Evolutionary conservation across 1,284 basidiomycete species (phyloP), one percentile per base, ranked within the genome.

Genomic region (Moniliophthora roreri): DNA sequence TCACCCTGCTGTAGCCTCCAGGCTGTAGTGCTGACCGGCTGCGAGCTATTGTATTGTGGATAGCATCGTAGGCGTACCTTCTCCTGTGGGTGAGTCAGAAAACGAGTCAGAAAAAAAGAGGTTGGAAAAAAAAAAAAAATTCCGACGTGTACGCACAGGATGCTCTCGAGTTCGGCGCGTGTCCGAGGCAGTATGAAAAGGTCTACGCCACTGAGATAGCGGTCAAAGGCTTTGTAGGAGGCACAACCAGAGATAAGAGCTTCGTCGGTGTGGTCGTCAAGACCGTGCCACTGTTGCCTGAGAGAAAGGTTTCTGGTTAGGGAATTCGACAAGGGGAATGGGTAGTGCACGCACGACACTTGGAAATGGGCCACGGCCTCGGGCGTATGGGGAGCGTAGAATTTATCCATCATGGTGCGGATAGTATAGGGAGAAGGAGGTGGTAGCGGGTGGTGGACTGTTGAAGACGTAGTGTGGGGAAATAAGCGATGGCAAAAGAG

Each of bases 11-110:
- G 63, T 91, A 91, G 35, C 88, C 88, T 26, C 88, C 88, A 3
- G 78, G 74, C 58, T 84, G 77, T 9, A 91, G 71, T 20, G 82
- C 71, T 24, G 79, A 79, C 40, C 86, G 82, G 57, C 85, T 84
- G 54, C 77, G 77, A 7, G 89, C 75, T 62, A 91, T 89, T 4
- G 80, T 80, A 65, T 91, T 91, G 66, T 91, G 89, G 54, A 91
- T 88, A 8, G 83, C 81, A 58, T 91, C 89, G 62, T 87, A 83
- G 0, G 85, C 80, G 63, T 91, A 91, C 62, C 89, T 76, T 55
- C 81, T 76, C 57, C 87, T 89, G 64, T 26, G 52, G 28, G 11
- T 32, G 39, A 21, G 21, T 48, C 35, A 32, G 52, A 45, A 39
- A 58, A 38, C 60, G 54, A 46, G 40, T 60, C 58, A 60, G 53